Evolutionary conservation across 257 asterid species (phyloP).

Genomic region (Nicotiana attenuata): DNA sequence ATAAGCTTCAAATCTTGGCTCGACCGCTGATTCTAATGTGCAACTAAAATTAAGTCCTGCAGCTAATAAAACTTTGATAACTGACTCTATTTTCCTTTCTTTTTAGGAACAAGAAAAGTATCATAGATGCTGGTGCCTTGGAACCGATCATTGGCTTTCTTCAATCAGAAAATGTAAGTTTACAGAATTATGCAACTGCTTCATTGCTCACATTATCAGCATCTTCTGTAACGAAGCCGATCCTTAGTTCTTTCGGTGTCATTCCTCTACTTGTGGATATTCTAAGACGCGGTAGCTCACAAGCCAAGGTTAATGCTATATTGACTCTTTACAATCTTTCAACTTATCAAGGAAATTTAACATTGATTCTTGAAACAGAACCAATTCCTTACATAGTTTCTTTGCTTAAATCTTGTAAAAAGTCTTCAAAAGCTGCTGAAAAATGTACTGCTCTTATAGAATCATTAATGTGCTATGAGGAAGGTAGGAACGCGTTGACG

Average conservation of each 20-base stretch:
- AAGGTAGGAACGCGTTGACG: constrained; percentile 56
- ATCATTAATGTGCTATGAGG: constrained; percentile 58
- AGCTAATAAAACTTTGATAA: too few relatives aligned
- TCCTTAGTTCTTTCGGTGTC: constrained; percentile 67
- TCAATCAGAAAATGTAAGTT: constrained; percentile 37
- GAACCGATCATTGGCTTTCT: constrained; percentile 71
- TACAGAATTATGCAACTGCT: constrained; percentile 82
- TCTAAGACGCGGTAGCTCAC: constrained; percentile 43
- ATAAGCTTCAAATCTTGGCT: too few relatives aligned
- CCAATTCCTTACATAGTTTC: constrained; percentile 59
- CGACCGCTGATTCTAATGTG: too few relatives aligned
- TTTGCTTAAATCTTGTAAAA: constrained; percentile 62
- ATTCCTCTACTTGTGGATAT: constrained; percentile 71
- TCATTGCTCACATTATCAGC: constrained; percentile 88
- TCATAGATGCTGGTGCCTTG: constrained; percentile 73
- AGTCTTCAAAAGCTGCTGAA: constrained; percentile 58
- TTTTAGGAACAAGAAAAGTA: constrained; percentile 56
- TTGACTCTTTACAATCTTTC: constrained; percentile 87
- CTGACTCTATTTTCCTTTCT: too few relatives aligned
- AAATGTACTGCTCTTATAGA: constrained; percentile 73
- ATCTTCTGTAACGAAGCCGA: constrained; percentile 71
- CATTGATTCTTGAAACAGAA: constrained; percentile 44
- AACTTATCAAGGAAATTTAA: constrained; percentile 47
- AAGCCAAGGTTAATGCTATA: constrained; percentile 68
- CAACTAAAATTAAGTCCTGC: too few relatives aligned